Percentiles rank a stretch among this genome's conserved stretches.
Conservation (phyloP, 2,329 filamentous ascomycete genomes). For the Pyrenochaeta sp. region DNA sequence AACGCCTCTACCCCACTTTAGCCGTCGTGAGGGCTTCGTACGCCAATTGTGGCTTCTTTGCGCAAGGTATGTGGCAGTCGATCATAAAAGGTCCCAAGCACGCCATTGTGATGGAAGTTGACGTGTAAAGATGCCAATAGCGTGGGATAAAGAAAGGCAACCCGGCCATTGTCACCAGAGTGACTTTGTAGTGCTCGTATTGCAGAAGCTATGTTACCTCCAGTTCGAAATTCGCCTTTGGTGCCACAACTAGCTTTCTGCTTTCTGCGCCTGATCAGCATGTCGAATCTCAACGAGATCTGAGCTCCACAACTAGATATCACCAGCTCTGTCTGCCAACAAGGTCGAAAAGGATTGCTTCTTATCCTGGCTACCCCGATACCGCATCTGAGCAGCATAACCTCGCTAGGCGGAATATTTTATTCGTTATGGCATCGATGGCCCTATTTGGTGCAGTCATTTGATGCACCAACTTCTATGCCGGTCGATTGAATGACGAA, state of each 20-base stretch:
- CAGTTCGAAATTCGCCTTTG: slow-evolving; percentile 20
- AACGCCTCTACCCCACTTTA: slow-evolving; percentile 3
- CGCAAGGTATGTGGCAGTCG: background rate
- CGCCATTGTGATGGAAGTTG: slow-evolving; percentile 14
- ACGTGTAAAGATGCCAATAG: slow-evolving; percentile 4
- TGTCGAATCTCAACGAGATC: slow-evolving; percentile 55
- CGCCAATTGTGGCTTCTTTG: background rate
- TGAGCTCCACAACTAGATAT: slow-evolving; percentile 58
- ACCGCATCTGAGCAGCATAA: slow-evolving; percentile 49
- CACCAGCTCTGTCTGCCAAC: slow-evolving; percentile 54
- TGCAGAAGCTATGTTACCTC: slow-evolving; percentile 5
- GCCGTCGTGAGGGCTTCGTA: background rate
- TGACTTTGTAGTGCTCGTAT: background rate
- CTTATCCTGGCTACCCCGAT: slow-evolving; percentile 37
- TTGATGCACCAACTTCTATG: slow-evolving; percentile 65
- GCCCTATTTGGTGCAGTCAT: slow-evolving; percentile 63
- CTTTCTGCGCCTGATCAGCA: slow-evolving; percentile 59
- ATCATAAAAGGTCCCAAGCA: slow-evolving; percentile 8
- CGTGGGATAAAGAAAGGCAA: background rate
- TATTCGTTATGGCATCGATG: slow-evolving; percentile 64
- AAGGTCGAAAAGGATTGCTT: slow-evolving; percentile 54
- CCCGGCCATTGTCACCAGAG: slow-evolving; percentile 3
- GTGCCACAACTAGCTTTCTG: slow-evolving; percentile 5
- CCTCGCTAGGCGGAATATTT: slow-evolving; percentile 64
- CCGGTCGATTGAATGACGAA: slow-evolving; percentile 60